Evolutionary conservation across 1,284 basidiomycete genomes (phyloP).

Genomic region (Neonothopanus nambi): DNA sequence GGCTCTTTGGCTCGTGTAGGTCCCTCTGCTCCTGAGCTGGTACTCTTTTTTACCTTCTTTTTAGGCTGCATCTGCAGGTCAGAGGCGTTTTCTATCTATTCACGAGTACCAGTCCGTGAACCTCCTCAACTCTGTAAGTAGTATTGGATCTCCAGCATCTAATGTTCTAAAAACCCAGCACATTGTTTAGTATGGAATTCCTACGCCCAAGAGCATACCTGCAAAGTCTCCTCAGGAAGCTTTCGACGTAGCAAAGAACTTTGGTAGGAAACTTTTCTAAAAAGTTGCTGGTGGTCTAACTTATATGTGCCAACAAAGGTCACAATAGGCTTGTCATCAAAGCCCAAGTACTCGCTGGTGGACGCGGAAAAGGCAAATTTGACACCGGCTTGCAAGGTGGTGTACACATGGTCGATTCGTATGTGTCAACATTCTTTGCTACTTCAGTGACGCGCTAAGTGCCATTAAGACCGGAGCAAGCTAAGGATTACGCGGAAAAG

Average conservation of each 20-base stretch:
- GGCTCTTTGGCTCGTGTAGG: constrained; percentile 62
- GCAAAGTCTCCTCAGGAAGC: constrained; percentile 93
- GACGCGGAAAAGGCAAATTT: constrained; percentile 98
- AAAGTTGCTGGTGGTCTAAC: not conserved
- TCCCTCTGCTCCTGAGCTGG: constrained; percentile 13
- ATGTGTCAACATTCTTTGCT: constrained; percentile 10
- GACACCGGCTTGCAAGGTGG: constrained; percentile 96
- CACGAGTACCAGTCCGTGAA: constrained; percentile 99
- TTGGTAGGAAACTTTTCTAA: constrained; percentile 52
- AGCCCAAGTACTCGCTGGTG: constrained; percentile 98
- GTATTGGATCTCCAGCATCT: not conserved
- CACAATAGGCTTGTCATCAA: constrained; percentile 87
- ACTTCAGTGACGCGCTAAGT: constrained; percentile 10
- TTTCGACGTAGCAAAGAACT: constrained; percentile 84
- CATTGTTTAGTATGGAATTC: constrained; percentile 81
- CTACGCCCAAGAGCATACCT: constrained; percentile 90
- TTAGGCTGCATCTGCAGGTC: constrained; percentile 70
- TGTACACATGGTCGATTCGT: constrained; percentile 90
- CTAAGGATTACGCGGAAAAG: constrained; percentile 83
- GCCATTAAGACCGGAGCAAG: constrained; percentile 77
- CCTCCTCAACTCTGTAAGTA: constrained; percentile 85
- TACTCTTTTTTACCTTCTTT: not conserved
- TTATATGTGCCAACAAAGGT: constrained; percentile 41
- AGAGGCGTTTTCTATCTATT: constrained; percentile 94
- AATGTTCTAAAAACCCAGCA: constrained; percentile 2